phyloP scores from a whole-genome alignment of 164 flowering plant genomes.

The Vitis rotundifolia region DNA sequence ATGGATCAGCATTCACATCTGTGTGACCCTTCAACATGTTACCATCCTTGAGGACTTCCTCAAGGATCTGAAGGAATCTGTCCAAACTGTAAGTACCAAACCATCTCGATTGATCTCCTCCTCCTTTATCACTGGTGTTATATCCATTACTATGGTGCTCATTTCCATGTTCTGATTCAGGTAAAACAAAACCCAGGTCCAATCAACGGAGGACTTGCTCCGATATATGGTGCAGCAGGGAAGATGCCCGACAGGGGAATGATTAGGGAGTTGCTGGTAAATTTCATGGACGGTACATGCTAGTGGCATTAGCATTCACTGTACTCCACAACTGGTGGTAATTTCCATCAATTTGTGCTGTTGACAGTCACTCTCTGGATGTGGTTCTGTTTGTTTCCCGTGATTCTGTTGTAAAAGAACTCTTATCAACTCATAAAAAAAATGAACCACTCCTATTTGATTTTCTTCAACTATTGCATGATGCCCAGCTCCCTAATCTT shows the following conservation, averaged over 20 bases:
- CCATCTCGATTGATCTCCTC: background rate
- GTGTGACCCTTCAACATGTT: slow-evolving; percentile 94
- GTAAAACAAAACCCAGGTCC: slow-evolving; percentile 91
- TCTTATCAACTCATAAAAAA: too few species aligned
- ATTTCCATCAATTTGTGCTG: background rate
- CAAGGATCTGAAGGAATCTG: slow-evolving; percentile 66
- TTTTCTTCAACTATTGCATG: too few species aligned
- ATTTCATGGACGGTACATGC: slow-evolving; percentile 81
- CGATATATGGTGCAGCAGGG: slow-evolving; percentile 97
- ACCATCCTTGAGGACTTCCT: slow-evolving; percentile 66
- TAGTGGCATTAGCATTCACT: slow-evolving; percentile 22
- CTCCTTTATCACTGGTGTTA: background rate
- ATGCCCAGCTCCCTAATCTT: too few species aligned
- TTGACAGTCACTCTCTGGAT: too few species aligned
- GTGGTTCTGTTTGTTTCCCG: too few species aligned
- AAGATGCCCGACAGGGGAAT: slow-evolving; percentile 83
- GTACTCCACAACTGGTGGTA: background rate
- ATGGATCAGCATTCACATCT: slow-evolving; percentile 81
- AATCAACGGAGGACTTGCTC: slow-evolving; percentile 86
- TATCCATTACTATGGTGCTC: background rate
- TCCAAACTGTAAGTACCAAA: slow-evolving; percentile 61
- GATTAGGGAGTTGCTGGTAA: slow-evolving; percentile 76
- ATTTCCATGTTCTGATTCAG: slow-evolving; percentile 29
- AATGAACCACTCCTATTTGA: too few species aligned
- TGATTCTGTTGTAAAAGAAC: too few species aligned